A percentile compares a stretch with the other conserved stretches of the same genome.
These are phyloP conservation scores for Ramaria rubella DNA, from an alignment of 768 basidiomycete genomes.

Conservation along the genomic window DNA sequence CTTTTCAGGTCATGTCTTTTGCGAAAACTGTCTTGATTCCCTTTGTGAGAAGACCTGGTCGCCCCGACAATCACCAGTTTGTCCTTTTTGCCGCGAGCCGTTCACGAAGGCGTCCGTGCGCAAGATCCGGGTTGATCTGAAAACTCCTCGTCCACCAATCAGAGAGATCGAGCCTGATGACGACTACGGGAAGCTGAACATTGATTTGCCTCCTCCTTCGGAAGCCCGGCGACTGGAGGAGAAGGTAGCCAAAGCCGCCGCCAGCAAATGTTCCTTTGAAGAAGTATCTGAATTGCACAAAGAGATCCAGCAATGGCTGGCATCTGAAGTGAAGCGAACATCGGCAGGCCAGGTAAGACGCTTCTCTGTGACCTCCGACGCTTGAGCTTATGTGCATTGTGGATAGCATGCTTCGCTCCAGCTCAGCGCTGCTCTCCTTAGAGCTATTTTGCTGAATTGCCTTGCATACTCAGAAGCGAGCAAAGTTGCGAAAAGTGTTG, in stretches of 20 bases:
- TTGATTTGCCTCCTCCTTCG: conserved; percentile 12
- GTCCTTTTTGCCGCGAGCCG: conserved; percentile 79
- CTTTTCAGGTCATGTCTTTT: conserved; percentile 68
- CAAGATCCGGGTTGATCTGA: conserved; percentile 76
- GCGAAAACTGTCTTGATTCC: conserved; percentile 67
- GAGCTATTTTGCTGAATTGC: conserved; percentile 79
- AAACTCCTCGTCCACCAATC: conserved; percentile 52
- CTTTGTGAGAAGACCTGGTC: conserved; percentile 72
- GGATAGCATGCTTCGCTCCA: conserved; percentile 57
- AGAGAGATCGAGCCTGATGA: conserved; percentile 37
- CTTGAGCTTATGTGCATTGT: conserved; percentile 1
- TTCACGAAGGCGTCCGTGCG: conserved; percentile 63
- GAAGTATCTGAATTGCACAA: conserved; percentile 73
- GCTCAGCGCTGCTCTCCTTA: conserved; percentile 71
- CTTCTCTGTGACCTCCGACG: conserved; percentile 19
- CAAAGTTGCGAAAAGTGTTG: conserved; percentile 56
- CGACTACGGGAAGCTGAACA: conserved; percentile 20
- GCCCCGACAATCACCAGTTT: conserved; percentile 60
- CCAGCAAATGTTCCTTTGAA: conserved; percentile 83
- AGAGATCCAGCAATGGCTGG: conserved; percentile 73
- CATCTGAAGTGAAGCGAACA: conserved; percentile 42
- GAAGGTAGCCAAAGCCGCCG: conserved; percentile 71
- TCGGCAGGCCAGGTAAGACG: conserved; percentile 56
- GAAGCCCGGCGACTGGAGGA: conserved; percentile 61
- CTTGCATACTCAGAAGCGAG: conserved; percentile 71